Base-by-base conservation (phyloP, 352 stramenopile species). In the Thalassiosira mediterranea region DNA sequence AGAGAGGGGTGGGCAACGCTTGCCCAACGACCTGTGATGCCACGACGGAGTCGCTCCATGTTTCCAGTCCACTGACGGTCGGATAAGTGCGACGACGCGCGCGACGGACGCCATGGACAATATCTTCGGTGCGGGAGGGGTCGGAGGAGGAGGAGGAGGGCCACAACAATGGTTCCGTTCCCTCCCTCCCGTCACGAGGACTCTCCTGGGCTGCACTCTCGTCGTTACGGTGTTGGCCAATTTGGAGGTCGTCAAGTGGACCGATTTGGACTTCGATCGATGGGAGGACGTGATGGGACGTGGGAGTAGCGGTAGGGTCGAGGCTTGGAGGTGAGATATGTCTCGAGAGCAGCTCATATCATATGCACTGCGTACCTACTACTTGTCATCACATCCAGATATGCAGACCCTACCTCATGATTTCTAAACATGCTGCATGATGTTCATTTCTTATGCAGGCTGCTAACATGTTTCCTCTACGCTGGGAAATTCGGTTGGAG, bases 391-490 rank as follows among this genome's bases (percentile, higher is more conserved):
- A 58, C 13, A 75, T 86, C 46, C 70, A 80, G 54, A 28, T 88
- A 4, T 92, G 82, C 84, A 73, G 88, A 48, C 64, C n/a, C n/a
- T n/a, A n/a, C n/a, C n/a, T n/a, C n/a, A n/a, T n/a, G n/a, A n/a
- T n/a, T n/a, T n/a, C n/a, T n/a, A n/a, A n/a, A n/a, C n/a, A n/a
- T n/a, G n/a, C n/a, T n/a, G n/a, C n/a, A n/a, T n/a, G n/a, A n/a
- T n/a, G n/a, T n/a, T n/a, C n/a, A n/a, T n/a, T n/a, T 94, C 19
- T 31, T 88, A 5, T 93, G 82, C 84, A 73, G 89, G 44, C 65
- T 95, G 17, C n/a, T 91, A 19, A 93, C 91, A 23, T 78, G 54
- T 34, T 93, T 92, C 60, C 72, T 88, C 3, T 95, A 83, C 71
- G 79, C 84, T 5, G 91, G 91, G 28, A 46, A 51, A 17, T 91